Evolutionary conservation across 306 rosid genomes (phyloP).

Genomic region (Trichosanthes cucumerina): DNA sequence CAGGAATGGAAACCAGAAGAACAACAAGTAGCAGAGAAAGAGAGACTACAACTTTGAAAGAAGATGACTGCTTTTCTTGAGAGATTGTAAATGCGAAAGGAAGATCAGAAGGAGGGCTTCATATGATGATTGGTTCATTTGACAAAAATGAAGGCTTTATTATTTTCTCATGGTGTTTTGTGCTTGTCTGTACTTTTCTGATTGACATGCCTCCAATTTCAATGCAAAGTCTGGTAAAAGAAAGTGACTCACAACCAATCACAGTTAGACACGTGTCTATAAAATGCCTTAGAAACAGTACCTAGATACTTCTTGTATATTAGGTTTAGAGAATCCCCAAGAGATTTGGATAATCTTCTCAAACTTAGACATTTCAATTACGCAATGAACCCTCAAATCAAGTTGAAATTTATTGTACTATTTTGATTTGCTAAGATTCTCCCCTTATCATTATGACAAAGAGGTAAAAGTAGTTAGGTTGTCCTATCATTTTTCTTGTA

Average conservation of each 20-base stretch:
- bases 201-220: not conserved
- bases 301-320: not conserved
- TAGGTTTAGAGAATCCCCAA: not conserved
- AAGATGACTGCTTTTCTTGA: not conserved
- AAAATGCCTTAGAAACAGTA: not conserved
- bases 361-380: not conserved
- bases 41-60: not conserved
- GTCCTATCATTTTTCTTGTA: not conserved
- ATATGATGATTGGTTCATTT: not conserved
- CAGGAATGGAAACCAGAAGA: not conserved
- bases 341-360: not conserved
- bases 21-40: not conserved
- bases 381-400: not conserved
- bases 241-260: not conserved
- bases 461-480: not conserved
- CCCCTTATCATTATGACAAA: not conserved
- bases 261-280: not conserved
- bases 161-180: not conserved
- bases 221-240: not conserved
- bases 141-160: not conserved
- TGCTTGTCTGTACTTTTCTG: constrained; percentile 12
- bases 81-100: constrained; percentile 5
- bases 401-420: not conserved
- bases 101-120: not conserved
- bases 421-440: not conserved